phyloP scores from a whole-genome alignment of 169 alveolate genomes.

The Fabrea salina region DNA sequence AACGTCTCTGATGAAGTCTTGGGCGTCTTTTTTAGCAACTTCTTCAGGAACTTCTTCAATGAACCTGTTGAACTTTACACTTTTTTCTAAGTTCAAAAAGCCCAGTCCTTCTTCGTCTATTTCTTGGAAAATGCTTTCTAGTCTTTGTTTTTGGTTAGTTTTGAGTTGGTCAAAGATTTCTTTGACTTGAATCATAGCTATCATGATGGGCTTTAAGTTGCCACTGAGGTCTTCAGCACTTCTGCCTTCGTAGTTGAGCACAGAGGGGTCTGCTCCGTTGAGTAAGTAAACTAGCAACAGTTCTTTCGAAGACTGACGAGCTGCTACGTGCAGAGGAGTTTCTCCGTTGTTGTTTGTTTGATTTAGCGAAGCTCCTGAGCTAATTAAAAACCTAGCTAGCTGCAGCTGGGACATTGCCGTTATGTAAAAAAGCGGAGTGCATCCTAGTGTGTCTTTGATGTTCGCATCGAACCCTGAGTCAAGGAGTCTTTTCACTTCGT shows the following conservation, averaged over 20 bases:
- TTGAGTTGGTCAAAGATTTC: neutral
- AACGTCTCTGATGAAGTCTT: constrained; percentile 25
- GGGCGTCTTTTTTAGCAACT: neutral
- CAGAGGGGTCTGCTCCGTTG: constrained; percentile 17
- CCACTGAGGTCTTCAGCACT: constrained; percentile 17
- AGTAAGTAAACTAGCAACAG: constrained; percentile 1
- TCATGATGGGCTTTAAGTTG: neutral
- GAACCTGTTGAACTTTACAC: constrained; percentile 24
- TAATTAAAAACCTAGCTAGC: neutral
- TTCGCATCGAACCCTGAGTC: constrained; percentile 7
- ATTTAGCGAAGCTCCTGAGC: constrained; percentile 7
- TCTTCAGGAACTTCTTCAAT: constrained; percentile 29
- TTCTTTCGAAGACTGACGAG: constrained; percentile 5
- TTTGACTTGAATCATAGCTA: constrained; percentile 13
- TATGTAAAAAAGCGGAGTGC: constrained; percentile 3
- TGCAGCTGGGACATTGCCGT: neutral
- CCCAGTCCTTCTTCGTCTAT: constrained; percentile 23
- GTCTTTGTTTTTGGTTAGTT: neutral
- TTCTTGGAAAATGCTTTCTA: constrained; percentile 7
- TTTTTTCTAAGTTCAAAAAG: neutral
- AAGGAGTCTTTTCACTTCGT: neutral
- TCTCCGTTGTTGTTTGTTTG: neutral
- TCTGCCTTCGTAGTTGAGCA: neutral
- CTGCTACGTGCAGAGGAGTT: constrained; percentile 25
- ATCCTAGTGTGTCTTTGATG: constrained; percentile 2